Percentiles rank a stretch among this genome's conserved stretches.
These are phyloP conservation scores for Chimonanthus praecox DNA, from an alignment of 164 flowering plant species.

Conservation along the genomic window DNA sequence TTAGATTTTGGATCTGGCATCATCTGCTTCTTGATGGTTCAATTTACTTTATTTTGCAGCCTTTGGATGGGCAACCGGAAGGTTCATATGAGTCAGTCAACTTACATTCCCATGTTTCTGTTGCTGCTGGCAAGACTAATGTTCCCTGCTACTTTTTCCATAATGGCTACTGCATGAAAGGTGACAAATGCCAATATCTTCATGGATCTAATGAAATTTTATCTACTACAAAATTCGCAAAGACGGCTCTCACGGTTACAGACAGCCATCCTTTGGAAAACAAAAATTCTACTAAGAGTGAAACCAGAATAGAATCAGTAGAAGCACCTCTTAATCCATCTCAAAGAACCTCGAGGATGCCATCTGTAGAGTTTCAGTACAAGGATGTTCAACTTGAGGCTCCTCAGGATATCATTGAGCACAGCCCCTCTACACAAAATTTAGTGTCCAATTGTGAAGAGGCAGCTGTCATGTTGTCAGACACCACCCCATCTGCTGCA, in stretches of 20 bases:
- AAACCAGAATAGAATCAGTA: constrained; percentile 8
- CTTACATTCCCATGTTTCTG: constrained; percentile 18
- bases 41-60: constrained; percentile 34
- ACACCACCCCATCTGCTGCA: neutral
- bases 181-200: constrained; percentile 53
- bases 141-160: constrained; percentile 63
- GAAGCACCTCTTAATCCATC: constrained; percentile 17
- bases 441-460: constrained; percentile 28
- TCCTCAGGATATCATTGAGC: constrained; percentile 12
- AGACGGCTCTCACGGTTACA: constrained; percentile 13
- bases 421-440: constrained; percentile 21
- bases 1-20: neutral
- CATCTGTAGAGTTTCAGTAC: constrained; percentile 9
- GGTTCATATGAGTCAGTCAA: constrained; percentile 25
- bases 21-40: neutral
- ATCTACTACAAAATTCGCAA: constrained; percentile 21
- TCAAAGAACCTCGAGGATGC: constrained; percentile 9
- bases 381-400: constrained; percentile 17
- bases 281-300: constrained; percentile 23
- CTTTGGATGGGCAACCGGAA: constrained; percentile 45
- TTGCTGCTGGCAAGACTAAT: constrained; percentile 33
- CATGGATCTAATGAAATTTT: constrained; percentile 36
- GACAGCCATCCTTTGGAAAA: constrained; percentile 23
- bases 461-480: constrained; percentile 17
- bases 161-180: constrained; percentile 63